These are phyloP conservation scores for Penicillium salamii DNA, from an alignment of 495 filamentous ascomycete species.

Conservation along the genomic window DNA sequence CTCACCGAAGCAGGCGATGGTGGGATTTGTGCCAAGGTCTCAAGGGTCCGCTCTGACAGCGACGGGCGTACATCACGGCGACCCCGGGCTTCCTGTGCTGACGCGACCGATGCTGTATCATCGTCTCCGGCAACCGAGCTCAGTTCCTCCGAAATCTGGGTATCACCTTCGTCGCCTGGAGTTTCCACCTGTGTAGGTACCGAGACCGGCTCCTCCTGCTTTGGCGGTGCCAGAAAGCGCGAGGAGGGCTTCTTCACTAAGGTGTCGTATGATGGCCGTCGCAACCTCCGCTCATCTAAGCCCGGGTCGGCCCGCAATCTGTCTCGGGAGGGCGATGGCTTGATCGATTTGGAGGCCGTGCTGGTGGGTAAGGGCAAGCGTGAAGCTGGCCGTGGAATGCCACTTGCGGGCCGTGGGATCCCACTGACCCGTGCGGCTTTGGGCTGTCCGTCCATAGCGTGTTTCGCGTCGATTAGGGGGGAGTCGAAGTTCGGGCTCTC, in stretches of 20 bases:
- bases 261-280: conserved; percentile 41
- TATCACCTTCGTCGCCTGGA: conserved; percentile 14
- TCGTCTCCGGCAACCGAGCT: conserved; percentile 16
- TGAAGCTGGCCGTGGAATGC: conserved; percentile 42
- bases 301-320: conserved; percentile 42
- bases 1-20: conserved; percentile 58
- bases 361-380: conserved; percentile 43
- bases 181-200: conserved; percentile 17
- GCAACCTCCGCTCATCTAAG: conserved; percentile 32
- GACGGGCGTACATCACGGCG: conserved; percentile 45
- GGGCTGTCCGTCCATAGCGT: conserved; percentile 35
- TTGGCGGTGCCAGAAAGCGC: conserved; percentile 26
- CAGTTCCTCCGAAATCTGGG: conserved; percentile 16
- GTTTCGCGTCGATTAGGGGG: conserved; percentile 2
- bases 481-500: not conserved
- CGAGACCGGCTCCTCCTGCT: conserved; percentile 9
- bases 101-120: conserved; percentile 3
- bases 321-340: conserved; percentile 46
- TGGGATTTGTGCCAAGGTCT: conserved; percentile 62
- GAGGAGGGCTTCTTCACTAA: conserved; percentile 37
- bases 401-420: conserved; percentile 41
- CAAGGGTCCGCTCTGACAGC: conserved; percentile 66
- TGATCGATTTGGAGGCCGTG: conserved; percentile 32
- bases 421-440: conserved; percentile 34
- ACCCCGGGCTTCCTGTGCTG: conserved; percentile 29